Percentiles rank a stretch among this genome's conserved stretches.
Conservation (phyloP, 2,329 filamentous ascomycete species). For the Penicillium sp. region DNA sequence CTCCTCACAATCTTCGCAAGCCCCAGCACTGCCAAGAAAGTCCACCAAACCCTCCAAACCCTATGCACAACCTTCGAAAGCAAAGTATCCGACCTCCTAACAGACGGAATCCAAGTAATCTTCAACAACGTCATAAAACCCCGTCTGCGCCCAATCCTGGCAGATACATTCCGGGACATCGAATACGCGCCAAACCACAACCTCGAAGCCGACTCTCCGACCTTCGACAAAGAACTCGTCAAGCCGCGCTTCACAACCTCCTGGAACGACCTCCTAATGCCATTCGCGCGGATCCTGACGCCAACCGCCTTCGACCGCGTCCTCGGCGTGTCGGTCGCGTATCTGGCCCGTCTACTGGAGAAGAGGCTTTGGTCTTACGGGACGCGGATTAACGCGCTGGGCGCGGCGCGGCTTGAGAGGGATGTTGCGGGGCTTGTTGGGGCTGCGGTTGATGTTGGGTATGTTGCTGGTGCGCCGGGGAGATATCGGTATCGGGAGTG, state of each 20-base stretch:
- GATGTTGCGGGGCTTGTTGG: conserved; percentile 74
- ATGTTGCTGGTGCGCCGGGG: conserved; percentile 30
- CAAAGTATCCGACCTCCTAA: conserved; percentile 78
- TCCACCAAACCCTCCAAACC: conserved; percentile 64
- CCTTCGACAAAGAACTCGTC: conserved; percentile 61
- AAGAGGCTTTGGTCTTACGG: conserved; percentile 81
- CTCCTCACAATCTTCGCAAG: conserved; percentile 74
- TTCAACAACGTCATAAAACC: conserved; percentile 85
- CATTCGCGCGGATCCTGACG: conserved; percentile 81
- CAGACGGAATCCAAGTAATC: conserved; percentile 79
- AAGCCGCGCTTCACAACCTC: conserved; percentile 75
- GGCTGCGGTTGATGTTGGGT: conserved; percentile 41
- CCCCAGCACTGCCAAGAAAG: conserved; percentile 67
- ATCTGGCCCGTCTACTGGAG: conserved; percentile 76
- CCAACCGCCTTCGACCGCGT: conserved; percentile 71
- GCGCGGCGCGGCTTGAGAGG: conserved; percentile 77
- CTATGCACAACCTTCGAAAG: conserved; percentile 69
- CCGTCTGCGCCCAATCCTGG: conserved; percentile 77
- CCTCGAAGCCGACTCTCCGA: conserved; percentile 27
- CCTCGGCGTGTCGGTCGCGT: conserved; percentile 67
- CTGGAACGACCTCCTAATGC: conserved; percentile 82
- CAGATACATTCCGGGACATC: conserved; percentile 85
- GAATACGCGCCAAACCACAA: conserved; percentile 73
- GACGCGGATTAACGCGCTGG: conserved; percentile 74
- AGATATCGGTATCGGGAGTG: conserved; percentile 75